A percentile compares a stretch with the other conserved stretches of the same genome.
phyloP scores from a whole-genome alignment of 805 yeast species.

The Wickerhamiella shivajii region DNA sequence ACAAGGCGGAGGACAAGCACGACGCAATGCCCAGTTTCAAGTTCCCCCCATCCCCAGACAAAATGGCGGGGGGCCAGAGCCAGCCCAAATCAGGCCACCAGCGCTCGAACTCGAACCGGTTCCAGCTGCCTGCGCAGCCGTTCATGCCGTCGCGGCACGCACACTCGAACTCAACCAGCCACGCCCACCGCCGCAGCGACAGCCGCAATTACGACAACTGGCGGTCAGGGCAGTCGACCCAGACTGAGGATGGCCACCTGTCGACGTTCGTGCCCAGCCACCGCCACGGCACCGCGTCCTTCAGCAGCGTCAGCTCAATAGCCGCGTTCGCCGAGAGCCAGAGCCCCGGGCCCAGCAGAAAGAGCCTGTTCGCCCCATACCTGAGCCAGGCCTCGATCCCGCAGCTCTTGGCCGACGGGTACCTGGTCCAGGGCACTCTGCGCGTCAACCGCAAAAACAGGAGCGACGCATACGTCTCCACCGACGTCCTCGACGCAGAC shows the following conservation, averaged over 20 bases:
- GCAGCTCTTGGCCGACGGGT: constrained; percentile 74
- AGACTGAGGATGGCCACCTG: constrained; percentile 8
- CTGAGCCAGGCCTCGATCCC: constrained; percentile 89
- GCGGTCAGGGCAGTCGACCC: constrained; percentile 17
- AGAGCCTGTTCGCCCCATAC: constrained; percentile 86
- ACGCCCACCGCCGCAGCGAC: constrained; percentile 38
- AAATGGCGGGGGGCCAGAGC: constrained; percentile 12
- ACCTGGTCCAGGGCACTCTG: constrained; percentile 79
- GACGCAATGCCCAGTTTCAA: constrained; percentile 11
- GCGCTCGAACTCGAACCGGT: constrained; percentile 23
- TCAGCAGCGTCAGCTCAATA: constrained; percentile 36
- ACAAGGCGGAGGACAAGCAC: too few relatives aligned
- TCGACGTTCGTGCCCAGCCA: constrained; percentile 58
- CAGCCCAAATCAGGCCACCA: constrained; percentile 40
- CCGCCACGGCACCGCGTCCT: constrained; percentile 54
- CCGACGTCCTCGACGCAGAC: constrained; percentile 90
- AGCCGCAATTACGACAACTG: constrained; percentile 19
- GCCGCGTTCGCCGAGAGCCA: constrained; percentile 11
- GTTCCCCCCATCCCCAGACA: constrained; percentile 18
- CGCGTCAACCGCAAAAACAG: constrained; percentile 93
- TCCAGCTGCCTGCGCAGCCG: constrained; percentile 16
- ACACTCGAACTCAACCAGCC: constrained; percentile 22
- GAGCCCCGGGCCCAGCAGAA: constrained; percentile 21
- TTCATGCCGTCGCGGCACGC: constrained; percentile 14
- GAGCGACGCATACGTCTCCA: constrained; percentile 96